These are phyloP conservation scores for Chrysoporthe austroafricana DNA, from an alignment of 2,329 filamentous ascomycete genomes.

Conservation along the genomic window DNA sequence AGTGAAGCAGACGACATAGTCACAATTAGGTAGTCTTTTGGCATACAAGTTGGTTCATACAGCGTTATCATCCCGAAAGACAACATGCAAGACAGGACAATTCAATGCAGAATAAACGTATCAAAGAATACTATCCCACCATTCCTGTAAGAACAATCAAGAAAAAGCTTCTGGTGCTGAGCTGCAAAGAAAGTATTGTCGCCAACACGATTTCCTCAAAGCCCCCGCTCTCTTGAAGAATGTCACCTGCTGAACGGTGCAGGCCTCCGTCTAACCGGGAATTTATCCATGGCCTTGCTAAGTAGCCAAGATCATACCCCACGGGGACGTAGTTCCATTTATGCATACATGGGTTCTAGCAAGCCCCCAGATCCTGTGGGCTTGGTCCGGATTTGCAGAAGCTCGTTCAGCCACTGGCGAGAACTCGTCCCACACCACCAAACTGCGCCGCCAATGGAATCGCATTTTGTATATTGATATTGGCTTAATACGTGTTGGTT, in stretches of 20 bases:
- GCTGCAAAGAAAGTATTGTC: not conserved
- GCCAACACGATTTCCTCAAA: not conserved
- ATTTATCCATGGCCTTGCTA: slow-evolving; percentile 4
- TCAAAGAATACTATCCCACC: not conserved
- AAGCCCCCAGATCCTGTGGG: slow-evolving; percentile 2
- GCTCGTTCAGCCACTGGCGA: slow-evolving; percentile 5
- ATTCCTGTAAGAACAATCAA: not conserved
- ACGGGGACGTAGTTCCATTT: slow-evolving; percentile 3
- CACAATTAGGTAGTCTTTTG: not conserved
- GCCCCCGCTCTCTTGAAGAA: not conserved
- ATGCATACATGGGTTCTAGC: not conserved
- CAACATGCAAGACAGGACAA: not conserved
- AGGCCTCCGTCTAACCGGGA: slow-evolving; percentile 3
- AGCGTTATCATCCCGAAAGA: not conserved
- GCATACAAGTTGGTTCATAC: not conserved
- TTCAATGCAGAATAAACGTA: not conserved
- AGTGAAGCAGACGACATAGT: not conserved
- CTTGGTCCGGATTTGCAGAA: not conserved
- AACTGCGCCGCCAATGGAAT: not conserved
- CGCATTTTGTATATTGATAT: slow-evolving; percentile 5
- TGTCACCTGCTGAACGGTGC: not conserved
- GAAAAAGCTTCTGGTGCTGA: not conserved
- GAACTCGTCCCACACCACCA: slow-evolving; percentile 4
- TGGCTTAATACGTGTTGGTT: not conserved
- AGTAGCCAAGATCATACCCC: not conserved